A percentile compares a stretch with the other conserved stretches of the same genome.
phyloP scores from a whole-genome alignment of 2,329 filamentous ascomycete genomes.

The Paramyrothecium sp. region DNA sequence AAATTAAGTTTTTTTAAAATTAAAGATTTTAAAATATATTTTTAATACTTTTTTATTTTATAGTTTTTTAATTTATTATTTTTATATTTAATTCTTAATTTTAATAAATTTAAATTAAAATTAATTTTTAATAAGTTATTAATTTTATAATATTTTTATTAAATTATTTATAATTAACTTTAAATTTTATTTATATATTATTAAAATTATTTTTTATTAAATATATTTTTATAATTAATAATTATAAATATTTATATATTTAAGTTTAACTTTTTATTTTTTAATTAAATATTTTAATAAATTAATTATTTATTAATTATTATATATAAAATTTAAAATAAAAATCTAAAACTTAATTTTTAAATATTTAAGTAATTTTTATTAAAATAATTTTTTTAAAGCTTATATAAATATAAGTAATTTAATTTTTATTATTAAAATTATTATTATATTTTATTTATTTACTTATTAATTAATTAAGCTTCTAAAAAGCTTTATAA shows the following conservation, averaged over 20 bases:
- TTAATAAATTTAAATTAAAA: too few species aligned
- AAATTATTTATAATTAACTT: neutral
- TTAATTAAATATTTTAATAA: neutral
- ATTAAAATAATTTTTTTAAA: neutral
- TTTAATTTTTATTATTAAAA: neutral
- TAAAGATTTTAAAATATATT: too few species aligned
- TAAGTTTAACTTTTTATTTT: neutral
- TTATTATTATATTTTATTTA: neutral
- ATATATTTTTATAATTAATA: neutral
- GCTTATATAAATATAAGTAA: neutral
- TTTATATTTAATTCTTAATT: too few species aligned
- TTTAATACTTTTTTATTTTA: too few species aligned
- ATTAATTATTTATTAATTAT: neutral
- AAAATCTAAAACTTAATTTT: neutral
- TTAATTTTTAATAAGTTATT: too few species aligned
- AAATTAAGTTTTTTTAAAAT: too few species aligned
- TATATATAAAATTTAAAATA: neutral
- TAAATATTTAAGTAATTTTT: neutral
- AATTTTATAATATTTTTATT: neutral
- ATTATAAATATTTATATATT: neutral
- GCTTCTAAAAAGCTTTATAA: too few species aligned
- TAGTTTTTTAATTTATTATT: too few species aligned
- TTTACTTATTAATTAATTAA: too few species aligned
- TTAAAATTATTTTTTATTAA: neutral
- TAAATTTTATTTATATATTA: neutral